Conservation (phyloP, 208 protist genomes). For the Crithidia bombi region DNA sequence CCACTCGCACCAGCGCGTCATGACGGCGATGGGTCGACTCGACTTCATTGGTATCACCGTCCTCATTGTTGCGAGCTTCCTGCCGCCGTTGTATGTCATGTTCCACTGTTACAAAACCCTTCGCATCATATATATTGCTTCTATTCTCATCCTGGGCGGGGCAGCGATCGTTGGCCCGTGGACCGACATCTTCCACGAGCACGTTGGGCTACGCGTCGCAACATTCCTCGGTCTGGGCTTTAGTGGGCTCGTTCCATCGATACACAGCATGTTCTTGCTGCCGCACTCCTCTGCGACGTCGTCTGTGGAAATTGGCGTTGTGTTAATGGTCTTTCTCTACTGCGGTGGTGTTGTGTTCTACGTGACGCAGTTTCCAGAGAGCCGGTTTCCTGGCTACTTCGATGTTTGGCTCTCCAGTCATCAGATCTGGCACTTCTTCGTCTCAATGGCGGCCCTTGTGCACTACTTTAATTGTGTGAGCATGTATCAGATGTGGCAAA, state of each 20-base stretch:
- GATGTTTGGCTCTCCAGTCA: slow-evolving; percentile 74
- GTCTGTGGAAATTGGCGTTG: slow-evolving; percentile 47
- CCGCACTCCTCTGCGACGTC: slow-evolving; percentile 29
- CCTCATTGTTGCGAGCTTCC: slow-evolving; percentile 80
- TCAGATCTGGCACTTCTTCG: slow-evolving; percentile 85
- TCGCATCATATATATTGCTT: slow-evolving; percentile 63
- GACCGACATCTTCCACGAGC: slow-evolving; percentile 57
- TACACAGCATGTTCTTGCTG: slow-evolving; percentile 56
- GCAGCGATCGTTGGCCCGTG: slow-evolving; percentile 75
- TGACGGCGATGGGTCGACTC: slow-evolving; percentile 62
- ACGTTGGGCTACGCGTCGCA: slow-evolving; percentile 50
- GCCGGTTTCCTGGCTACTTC: slow-evolving; percentile 69
- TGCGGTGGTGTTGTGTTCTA: slow-evolving; percentile 76
- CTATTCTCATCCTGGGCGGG: slow-evolving; percentile 67
- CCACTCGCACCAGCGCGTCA: slow-evolving; percentile 56
- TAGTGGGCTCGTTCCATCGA: slow-evolving; percentile 62
- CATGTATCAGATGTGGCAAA: slow-evolving; percentile 70
- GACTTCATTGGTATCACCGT: slow-evolving; percentile 89
- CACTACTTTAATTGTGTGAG: slow-evolving; percentile 76
- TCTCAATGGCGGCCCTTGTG: slow-evolving; percentile 66
- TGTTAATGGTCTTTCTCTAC: slow-evolving; percentile 75
- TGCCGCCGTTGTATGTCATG: slow-evolving; percentile 84
- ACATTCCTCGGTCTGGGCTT: slow-evolving; percentile 76
- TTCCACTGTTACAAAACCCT: slow-evolving; percentile 70
- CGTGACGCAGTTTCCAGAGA: slow-evolving; percentile 75